These are phyloP conservation scores for Besnoitia besnoiti DNA, from an alignment of 169 alveolate species.

Conservation along the genomic window DNA sequence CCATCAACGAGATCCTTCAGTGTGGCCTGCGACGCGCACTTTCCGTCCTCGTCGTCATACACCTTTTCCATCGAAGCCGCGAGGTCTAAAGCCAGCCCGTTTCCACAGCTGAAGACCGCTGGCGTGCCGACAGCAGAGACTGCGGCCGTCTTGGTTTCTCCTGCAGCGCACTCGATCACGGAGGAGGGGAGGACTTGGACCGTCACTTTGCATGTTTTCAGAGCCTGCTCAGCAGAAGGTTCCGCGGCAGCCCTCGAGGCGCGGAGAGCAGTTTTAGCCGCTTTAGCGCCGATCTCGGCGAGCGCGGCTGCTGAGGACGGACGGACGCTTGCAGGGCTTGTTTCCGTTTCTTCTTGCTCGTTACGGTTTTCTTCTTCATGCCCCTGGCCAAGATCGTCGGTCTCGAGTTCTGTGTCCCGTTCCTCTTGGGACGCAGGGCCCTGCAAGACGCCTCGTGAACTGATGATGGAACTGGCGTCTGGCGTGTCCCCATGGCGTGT, in stretches of 20 bases:
- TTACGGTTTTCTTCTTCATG: too few relatives aligned
- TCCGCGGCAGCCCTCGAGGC: too few relatives aligned
- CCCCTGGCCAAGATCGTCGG: too few relatives aligned
- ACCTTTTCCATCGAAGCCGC: background rate
- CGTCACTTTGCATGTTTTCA: background rate
- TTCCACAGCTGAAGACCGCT: background rate
- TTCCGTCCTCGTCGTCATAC: background rate
- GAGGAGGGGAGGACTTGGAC: background rate
- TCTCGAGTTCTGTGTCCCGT: too few relatives aligned
- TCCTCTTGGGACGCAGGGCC: too few relatives aligned
- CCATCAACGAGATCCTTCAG: background rate
- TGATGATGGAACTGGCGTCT: too few relatives aligned
- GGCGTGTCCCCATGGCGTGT: too few relatives aligned
- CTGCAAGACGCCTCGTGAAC: too few relatives aligned
- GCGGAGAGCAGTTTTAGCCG: background rate
- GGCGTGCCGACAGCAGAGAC: background rate
- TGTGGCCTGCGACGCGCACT: background rate
- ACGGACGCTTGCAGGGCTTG: too few relatives aligned
- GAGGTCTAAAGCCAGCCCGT: background rate
- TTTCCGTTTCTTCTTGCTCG: too few relatives aligned
- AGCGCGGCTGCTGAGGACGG: too few relatives aligned
- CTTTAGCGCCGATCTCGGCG: background rate
- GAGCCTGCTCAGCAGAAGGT: too few relatives aligned
- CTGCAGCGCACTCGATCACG: background rate
- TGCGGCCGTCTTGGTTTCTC: background rate